Evolutionary conservation across 2,329 filamentous ascomycete genomes (phyloP).

Genomic region (Monilinia polystroma): DNA sequence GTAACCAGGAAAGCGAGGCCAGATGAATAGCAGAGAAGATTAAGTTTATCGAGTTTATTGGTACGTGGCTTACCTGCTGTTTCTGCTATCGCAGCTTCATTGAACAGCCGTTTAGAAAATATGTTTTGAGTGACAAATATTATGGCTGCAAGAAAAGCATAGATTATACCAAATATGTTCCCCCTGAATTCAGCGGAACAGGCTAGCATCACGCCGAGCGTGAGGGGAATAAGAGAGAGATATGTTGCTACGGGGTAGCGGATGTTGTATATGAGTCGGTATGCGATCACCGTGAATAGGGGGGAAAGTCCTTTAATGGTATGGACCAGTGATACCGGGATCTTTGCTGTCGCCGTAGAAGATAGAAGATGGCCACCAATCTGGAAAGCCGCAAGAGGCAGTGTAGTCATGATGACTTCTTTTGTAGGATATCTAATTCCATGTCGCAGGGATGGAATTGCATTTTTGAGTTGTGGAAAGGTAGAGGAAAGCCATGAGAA

Average conservation of each 20-base stretch:
- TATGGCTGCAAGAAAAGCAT: constrained; percentile 84
- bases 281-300: constrained; percentile 90
- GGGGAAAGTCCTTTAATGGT: constrained; percentile 98
- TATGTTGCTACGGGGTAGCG: constrained; percentile 86
- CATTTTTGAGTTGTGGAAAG: constrained; percentile 68
- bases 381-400: constrained; percentile 92
- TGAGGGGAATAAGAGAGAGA: constrained; percentile 84
- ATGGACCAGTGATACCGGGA: constrained; percentile 94
- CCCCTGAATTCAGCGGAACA: constrained; percentile 90
- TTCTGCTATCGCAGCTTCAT: constrained; percentile 84
- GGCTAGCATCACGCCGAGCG: constrained; percentile 90
- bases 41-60: constrained; percentile 92
- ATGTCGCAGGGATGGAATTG: constrained; percentile 76
- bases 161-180: constrained; percentile 85
- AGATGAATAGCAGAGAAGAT: constrained; percentile 95
- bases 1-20: constrained; percentile 88
- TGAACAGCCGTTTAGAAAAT: constrained; percentile 96
- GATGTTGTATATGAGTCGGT: constrained; percentile 85
- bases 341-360: constrained; percentile 89
- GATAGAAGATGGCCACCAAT: constrained; percentile 91
- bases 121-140: constrained; percentile 99
- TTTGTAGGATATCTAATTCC: constrained; percentile 77
- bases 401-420: constrained; percentile 80
- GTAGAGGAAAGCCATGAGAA: constrained; percentile 72
- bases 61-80: constrained; percentile 65